These are phyloP conservation scores for Sporisorium iseilematis-ciliati DNA, from an alignment of 1,284 basidiomycete species.

Conservation along the genomic window DNA sequence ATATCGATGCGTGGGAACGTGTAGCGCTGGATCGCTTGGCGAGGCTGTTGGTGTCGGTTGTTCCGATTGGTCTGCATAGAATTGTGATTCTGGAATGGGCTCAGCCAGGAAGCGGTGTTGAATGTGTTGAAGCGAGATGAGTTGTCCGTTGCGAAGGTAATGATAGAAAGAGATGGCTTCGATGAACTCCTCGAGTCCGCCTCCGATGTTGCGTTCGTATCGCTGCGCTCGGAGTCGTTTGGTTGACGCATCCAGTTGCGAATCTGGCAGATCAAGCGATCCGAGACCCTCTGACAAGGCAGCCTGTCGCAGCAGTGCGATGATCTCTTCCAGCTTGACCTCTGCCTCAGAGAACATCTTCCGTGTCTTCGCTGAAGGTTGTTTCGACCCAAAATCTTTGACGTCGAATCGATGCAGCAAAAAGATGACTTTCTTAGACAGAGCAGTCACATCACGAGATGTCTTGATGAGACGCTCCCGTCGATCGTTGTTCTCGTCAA, in stretches of 20 bases:
- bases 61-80: conserved; percentile 13
- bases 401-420: conserved; percentile 80
- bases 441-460: conserved; percentile 84
- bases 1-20: conserved; percentile 80
- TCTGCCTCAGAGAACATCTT: conserved; percentile 75
- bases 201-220: conserved; percentile 61
- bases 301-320: conserved; percentile 77
- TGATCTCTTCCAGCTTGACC: conserved; percentile 80
- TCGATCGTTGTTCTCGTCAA: conserved; percentile 68
- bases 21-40: neutral
- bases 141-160: conserved; percentile 80
- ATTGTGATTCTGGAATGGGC: conserved; percentile 20
- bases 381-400: conserved; percentile 21
- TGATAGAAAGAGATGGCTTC: conserved; percentile 91
- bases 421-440: conserved; percentile 96
- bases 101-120: conserved; percentile 71
- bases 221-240: conserved; percentile 33
- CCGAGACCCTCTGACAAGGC: conserved; percentile 66
- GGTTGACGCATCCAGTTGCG: neutral
- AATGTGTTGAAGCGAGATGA: conserved; percentile 80
- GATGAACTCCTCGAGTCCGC: conserved; percentile 74
- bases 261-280: neutral
- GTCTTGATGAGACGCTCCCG: conserved; percentile 83
- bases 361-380: conserved; percentile 15
- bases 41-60: neutral